Evolutionary conservation across 306 rosid genomes (phyloP), one percentile per base, ranked within the genome.

Genomic region (Lupinus albus): DNA sequence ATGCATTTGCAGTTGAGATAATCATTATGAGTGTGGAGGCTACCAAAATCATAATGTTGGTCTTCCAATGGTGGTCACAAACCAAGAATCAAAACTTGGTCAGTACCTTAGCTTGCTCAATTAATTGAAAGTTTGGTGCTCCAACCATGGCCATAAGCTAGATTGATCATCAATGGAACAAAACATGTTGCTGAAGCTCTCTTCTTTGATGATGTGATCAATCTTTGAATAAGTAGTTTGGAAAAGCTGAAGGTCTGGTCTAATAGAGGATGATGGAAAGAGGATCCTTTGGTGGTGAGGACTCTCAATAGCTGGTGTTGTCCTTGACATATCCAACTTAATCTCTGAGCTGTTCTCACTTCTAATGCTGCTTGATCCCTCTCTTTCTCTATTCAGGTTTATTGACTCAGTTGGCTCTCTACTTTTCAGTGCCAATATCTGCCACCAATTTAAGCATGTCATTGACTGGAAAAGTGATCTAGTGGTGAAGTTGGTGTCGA

Each of bases 141-240:
- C 97, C 90, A 91, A 81, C 97, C 95, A 91, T 15, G 97, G 97
- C 97, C 97, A 91, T 18, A 91, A 81, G 6, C 89, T 85, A 57
- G 97, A 78, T 63, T 91, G 97, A 61, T 91, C 95, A 72, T 91
- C 97, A 64, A 91, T 88, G 58, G 72, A 82, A 57, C 92, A 86
- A 57, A 91, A 91, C 95, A 91, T 91, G 82, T 72, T 91, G 87
- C 87, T 86, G 8, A 82, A 61, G 87, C 81, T 83, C 75, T 88
- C 97, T 71, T 91, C 95, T 75, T 86, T 88, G 57, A 83, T 86
- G 46, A 84, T 85, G 13, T 84, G 91, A 53, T 86, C 87, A 58
- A 78, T 59, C 78, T 87, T 85, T 57, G 82, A 82, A 3, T 87
- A 61, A 52, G 89, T 46, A 53, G 78, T 83, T 64, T 91, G 97